Conservation (phyloP, 2,329 filamentous ascomycete genomes). For the Fusarium pseudonygamai region DNA sequence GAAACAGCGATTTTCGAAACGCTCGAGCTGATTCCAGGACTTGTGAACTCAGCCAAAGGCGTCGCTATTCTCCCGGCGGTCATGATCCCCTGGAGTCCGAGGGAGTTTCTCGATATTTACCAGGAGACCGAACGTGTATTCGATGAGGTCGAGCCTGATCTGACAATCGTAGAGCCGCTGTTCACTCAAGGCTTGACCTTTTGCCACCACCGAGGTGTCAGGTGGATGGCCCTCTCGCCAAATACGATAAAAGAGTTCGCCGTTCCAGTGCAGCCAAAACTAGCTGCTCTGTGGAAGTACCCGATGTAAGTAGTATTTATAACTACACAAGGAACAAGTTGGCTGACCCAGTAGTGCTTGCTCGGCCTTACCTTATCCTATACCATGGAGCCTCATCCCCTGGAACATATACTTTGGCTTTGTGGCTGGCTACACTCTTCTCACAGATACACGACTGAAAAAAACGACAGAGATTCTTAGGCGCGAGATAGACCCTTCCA, state of each 20-base stretch:
- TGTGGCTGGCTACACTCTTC: background rate
- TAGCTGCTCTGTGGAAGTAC: background rate
- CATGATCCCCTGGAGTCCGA: background rate
- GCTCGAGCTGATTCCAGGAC: background rate
- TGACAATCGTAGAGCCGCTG: background rate
- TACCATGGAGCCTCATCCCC: background rate
- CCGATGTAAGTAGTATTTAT: background rate
- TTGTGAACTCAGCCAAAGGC: background rate
- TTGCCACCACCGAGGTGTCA: background rate
- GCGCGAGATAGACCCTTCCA: background rate
- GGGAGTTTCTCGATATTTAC: background rate
- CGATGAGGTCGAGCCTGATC: background rate
- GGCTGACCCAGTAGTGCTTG: background rate
- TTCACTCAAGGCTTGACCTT: background rate
- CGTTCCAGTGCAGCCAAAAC: background rate
- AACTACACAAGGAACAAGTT: accelerated
- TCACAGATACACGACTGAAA: background rate
- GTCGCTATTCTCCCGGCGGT: background rate
- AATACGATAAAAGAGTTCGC: background rate
- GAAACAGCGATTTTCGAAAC: background rate
- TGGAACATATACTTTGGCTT: background rate
- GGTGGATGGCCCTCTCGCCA: background rate
- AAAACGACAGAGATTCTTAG: background rate
- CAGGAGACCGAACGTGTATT: background rate
- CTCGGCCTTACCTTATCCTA: background rate